Conservation (phyloP, 1,284 basidiomycete species). For the Inonotus hispidus region DNA sequence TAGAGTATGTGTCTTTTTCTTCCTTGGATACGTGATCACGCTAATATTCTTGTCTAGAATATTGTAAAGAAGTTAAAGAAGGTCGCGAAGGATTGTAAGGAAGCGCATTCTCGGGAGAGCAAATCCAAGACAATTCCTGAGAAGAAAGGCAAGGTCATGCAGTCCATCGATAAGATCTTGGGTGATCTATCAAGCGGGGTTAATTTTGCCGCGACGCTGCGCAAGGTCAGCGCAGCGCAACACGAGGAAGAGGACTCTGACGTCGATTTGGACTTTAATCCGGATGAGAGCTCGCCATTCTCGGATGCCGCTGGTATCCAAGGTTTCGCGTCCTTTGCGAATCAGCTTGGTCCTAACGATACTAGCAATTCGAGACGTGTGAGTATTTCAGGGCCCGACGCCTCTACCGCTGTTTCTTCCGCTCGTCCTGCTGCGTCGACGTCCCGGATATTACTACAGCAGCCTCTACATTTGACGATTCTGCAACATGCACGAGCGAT, state of each 20-base stretch:
- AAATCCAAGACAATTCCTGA: constrained; percentile 14
- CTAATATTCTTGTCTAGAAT: constrained; percentile 37
- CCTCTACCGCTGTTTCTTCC: constrained; percentile 21
- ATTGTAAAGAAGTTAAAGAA: constrained; percentile 78
- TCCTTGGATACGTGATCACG: neutral
- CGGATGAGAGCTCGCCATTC: constrained; percentile 33
- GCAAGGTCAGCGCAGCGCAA: constrained; percentile 30
- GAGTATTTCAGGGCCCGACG: neutral
- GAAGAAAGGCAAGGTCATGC: constrained; percentile 16
- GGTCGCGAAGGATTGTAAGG: constrained; percentile 73
- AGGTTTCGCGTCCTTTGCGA: constrained; percentile 28
- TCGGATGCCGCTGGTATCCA: constrained; percentile 28
- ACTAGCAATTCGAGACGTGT: neutral
- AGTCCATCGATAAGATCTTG: constrained; percentile 20
- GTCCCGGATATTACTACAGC: constrained; percentile 29
- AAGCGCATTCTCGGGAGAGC: constrained; percentile 45
- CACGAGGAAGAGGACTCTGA: constrained; percentile 57
- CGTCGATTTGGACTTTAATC: constrained; percentile 67
- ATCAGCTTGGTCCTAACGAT: constrained; percentile 18
- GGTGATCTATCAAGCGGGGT: constrained; percentile 25
- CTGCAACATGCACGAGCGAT: constrained; percentile 33
- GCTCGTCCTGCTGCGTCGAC: constrained; percentile 26
- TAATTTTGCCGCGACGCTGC: constrained; percentile 55
- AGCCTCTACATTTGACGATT: constrained; percentile 36
- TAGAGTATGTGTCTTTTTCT: constrained; percentile 43